Evolutionary conservation across 768 basidiomycete genomes (phyloP), one percentile per base, ranked within the genome.

Genomic region (Boletus rubescentipes): DNA sequence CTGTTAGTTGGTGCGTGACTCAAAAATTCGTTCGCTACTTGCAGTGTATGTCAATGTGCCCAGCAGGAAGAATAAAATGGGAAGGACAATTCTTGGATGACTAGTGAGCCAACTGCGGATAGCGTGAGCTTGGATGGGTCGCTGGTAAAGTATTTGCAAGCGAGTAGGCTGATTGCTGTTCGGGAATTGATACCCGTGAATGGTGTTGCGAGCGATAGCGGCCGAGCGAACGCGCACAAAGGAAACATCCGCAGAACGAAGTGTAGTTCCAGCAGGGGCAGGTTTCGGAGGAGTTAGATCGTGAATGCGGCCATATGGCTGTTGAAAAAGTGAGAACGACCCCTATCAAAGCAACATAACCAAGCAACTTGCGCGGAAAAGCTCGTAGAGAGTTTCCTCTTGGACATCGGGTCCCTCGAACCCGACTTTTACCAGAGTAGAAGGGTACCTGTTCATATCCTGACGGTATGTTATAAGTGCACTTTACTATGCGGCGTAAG

Each of bases 31-130:
- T 29, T 36, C 23, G 3, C 5, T 51, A 72, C 84, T 55, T 58
- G 92, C 93, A 7, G 91, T 88, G 67, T 96, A 97, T 20, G 91
- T 91, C 35, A 98, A 61, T 3, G 88, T 87, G 11, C 94, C 96
- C n/a, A 98, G 68, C 2, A 98, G 72, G 69, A 98, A 97, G 39
- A 93, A 81, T 2, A 93, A 54, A 16, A 93, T 69, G 0, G 93
- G 93, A 4, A 94, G 69, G 48, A 86, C 83, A 46, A 97, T 87
- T 55, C 84, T 85, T 9, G 96, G 95, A 72, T 98, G 95, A n/a
- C 72, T 77, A 2, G 88, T 77, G 56, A 93, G 77, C 89, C 93
- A 98, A 67, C 86, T 85, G 31, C 89, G 77, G 29, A 93, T 68
- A 18, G 69, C 77, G 61, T 89, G 86, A 1, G 78, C 80, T 63